Percentiles rank a stretch among this genome's conserved stretches.
Evolutionary conservation across 306 rosid genomes (phyloP).

Genomic region (Leucaena leucocephala): DNA sequence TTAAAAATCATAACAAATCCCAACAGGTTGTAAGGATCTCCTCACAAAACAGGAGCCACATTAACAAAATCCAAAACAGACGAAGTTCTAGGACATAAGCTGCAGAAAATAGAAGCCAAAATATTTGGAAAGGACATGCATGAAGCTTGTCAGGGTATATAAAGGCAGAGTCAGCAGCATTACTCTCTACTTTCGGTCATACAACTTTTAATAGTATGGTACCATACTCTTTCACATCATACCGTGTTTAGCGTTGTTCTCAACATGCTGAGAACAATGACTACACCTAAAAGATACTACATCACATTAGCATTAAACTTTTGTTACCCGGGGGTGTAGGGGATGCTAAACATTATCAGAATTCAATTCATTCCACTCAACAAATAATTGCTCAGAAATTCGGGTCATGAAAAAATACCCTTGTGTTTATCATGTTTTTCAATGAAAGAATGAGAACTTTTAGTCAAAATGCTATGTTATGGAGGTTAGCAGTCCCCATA

Average conservation of each 20-base stretch:
- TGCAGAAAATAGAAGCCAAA: not conserved
- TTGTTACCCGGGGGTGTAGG: not conserved
- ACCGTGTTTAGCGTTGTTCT: not conserved
- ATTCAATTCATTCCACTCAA: not conserved
- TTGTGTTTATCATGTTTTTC: not conserved
- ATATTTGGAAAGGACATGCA: not conserved
- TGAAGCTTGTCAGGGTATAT: not conserved
- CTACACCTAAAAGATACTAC: conserved; percentile 2
- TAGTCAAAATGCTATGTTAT: not conserved
- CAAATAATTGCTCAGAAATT: not conserved
- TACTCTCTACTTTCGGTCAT: not conserved
- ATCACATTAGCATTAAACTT: not conserved
- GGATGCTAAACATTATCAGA: not conserved
- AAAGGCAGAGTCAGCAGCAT: conserved; percentile 1
- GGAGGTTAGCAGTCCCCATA: conserved; percentile 3
- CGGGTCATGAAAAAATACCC: not conserved
- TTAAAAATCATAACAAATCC: not conserved
- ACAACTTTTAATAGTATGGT: not conserved
- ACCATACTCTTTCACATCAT: not conserved
- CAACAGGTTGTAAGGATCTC: conserved; percentile 12
- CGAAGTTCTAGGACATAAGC: not conserved
- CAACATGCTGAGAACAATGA: not conserved
- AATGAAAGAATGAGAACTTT: not conserved
- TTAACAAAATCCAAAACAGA: conserved; percentile 3
- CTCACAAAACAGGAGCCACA: not conserved